These are phyloP conservation scores for Capsicum chinense DNA, from an alignment of 257 asterid species.

Conservation along the genomic window DNA sequence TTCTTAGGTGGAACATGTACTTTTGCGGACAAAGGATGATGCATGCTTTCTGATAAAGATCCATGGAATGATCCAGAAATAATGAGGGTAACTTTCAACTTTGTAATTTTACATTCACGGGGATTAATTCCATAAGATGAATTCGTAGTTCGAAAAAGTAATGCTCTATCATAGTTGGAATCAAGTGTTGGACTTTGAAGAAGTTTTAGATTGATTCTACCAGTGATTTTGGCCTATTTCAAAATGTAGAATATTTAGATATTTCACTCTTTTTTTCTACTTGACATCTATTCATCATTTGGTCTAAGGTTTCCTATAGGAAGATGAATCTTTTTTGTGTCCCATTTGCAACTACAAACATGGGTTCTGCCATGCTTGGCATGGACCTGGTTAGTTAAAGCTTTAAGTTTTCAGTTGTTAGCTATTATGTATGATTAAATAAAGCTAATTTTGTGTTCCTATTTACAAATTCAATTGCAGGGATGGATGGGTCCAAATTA, in stretches of 20 bases:
- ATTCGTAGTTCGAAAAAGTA: not conserved
- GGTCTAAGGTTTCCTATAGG: slow-evolving; percentile 61
- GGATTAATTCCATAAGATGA: not conserved
- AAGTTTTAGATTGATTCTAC: no score
- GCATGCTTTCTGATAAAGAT: slow-evolving; percentile 90
- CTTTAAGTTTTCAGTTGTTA: not conserved
- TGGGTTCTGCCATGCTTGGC: slow-evolving; percentile 96
- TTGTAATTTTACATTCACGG: not conserved
- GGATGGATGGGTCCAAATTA: slow-evolving; percentile 69
- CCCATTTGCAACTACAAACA: slow-evolving; percentile 43
- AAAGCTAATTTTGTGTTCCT: slow-evolving; percentile 30
- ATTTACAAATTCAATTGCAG: slow-evolving; percentile 48
- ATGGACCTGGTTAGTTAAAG: slow-evolving; percentile 75
- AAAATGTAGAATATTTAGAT: no score
- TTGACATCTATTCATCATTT: no score
- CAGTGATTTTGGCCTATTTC: no score
- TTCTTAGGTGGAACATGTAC: slow-evolving; percentile 96
- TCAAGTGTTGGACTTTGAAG: no score
- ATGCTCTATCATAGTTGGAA: no score
- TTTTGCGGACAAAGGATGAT: slow-evolving; percentile 85
- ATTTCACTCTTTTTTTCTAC: no score
- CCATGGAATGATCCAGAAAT: slow-evolving; percentile 94
- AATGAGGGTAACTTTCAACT: slow-evolving; percentile 63
- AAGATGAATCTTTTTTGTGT: slow-evolving; percentile 98
- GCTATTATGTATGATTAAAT: slow-evolving; percentile 31